Conservation (phyloP, 257 asterid genomes). For the Linderniella brevidens region DNA sequence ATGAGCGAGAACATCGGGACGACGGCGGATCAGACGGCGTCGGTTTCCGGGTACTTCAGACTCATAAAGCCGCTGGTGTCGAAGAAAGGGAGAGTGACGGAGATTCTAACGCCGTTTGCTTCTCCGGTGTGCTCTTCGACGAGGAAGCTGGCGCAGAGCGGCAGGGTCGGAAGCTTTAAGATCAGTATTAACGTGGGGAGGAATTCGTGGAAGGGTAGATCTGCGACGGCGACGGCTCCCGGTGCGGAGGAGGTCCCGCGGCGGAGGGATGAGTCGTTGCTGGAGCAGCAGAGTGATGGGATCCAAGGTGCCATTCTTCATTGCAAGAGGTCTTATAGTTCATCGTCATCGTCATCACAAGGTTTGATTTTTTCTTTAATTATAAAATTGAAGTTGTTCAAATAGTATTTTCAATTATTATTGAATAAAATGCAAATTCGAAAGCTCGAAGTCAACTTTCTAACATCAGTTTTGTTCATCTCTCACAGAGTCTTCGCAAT, state of each 20-base stretch:
- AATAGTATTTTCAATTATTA: too few relatives aligned
- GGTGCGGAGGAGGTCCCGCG: slow-evolving; percentile 18
- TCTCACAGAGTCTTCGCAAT: slow-evolving; percentile 20
- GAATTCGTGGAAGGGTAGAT: slow-evolving; percentile 46
- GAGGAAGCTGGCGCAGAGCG: slow-evolving; percentile 27
- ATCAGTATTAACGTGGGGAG: slow-evolving; percentile 20
- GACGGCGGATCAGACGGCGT: slow-evolving; percentile 21
- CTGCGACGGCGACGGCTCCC: slow-evolving; percentile 34
- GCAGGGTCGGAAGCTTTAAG: slow-evolving; percentile 35
- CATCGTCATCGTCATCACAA: slow-evolving; percentile 12
- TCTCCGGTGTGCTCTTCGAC: slow-evolving; percentile 40
- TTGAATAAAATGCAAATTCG: not conserved
- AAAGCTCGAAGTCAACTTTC: too few relatives aligned
- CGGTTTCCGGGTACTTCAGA: slow-evolving; percentile 41
- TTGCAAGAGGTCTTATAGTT: slow-evolving; percentile 30
- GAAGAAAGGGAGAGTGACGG: slow-evolving; percentile 21
- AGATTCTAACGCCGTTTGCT: slow-evolving; percentile 28
- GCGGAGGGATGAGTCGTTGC: slow-evolving; percentile 56
- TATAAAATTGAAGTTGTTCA: too few relatives aligned
- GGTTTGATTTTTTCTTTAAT: slow-evolving; percentile 11
- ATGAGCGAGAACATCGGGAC: slow-evolving; percentile 18
- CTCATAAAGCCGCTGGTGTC: slow-evolving; percentile 63
- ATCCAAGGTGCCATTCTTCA: slow-evolving; percentile 49
- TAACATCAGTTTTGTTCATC: not conserved
- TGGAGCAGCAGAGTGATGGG: slow-evolving; percentile 44